A percentile compares a stretch with the other conserved stretches of the same genome.
phyloP scores from a whole-genome alignment of 495 filamentous ascomycete genomes.

The Trichoderma gamsii region DNA sequence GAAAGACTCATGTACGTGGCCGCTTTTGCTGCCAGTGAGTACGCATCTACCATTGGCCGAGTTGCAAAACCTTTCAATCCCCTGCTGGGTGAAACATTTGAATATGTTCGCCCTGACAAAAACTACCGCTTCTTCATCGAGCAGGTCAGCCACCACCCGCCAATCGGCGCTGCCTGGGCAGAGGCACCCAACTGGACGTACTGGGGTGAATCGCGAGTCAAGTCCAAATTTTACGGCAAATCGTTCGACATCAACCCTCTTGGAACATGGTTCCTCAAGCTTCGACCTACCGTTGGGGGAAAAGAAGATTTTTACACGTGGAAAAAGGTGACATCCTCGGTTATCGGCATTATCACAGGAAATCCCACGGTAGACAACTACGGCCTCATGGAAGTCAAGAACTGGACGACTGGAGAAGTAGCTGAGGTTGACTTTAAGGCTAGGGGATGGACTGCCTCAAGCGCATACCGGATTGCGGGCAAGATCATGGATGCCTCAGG shows the following conservation, averaged over 20 bases:
- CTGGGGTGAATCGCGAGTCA: conserved; percentile 94
- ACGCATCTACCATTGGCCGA: conserved; percentile 91
- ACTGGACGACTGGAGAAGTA: conserved; percentile 88
- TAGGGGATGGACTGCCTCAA: conserved; percentile 88
- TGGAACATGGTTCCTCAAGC: conserved; percentile 91
- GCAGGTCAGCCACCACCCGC: conserved; percentile 97
- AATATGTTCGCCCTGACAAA: conserved; percentile 91
- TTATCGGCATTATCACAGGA: conserved; percentile 95
- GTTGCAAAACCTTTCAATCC: conserved; percentile 99
- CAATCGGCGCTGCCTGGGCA: conserved; percentile 87
- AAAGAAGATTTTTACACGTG: conserved; percentile 90
- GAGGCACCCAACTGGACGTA: conserved; percentile 95
- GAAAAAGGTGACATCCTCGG: conserved; percentile 98
- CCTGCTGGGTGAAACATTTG: conserved; percentile 91
- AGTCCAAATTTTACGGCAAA: conserved; percentile 95
- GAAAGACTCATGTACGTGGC: conserved; percentile 96
- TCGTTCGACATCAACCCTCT: conserved; percentile 95
- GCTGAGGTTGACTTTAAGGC: conserved; percentile 92
- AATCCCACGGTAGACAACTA: conserved; percentile 98
- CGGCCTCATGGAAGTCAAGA: conserved; percentile 93
- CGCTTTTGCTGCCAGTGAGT: conserved; percentile 91
- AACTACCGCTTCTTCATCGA: conserved; percentile 98
- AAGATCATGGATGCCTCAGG: conserved; percentile 72
- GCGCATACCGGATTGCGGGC: conserved; percentile 79
- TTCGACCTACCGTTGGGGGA: conserved; percentile 70